Base-by-base conservation (phyloP, 2,329 filamentous ascomycete genomes). In the Fusarium coffeatum region DNA sequence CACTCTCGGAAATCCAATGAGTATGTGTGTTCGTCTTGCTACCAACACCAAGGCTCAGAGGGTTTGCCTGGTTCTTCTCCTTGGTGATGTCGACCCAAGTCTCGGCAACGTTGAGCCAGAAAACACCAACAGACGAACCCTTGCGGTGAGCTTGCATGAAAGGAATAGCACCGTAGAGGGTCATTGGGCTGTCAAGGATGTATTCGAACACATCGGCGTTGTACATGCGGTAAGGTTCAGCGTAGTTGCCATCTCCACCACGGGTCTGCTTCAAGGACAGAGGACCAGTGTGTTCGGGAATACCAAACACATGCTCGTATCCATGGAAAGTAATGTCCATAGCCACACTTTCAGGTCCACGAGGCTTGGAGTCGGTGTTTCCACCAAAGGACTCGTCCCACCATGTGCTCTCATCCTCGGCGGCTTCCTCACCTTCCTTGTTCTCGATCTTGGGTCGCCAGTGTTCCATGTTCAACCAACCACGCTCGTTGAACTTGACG, bases 181-280 rank as follows among this genome's bases (percentile, higher is more conserved):
- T 98, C 96, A 99, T 99, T 1, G 96, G 94, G 80, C 94, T 98
- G 80, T 98, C 93, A 74, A 98, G 87, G 74, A 97, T 91, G 79
- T 99, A 99, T 82, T 99, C 96, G 74, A 99, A 99, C 13, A 99
- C 96, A 78, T 99, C 96, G 32, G 93, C 88, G 80, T 99, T 99
- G 84, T 98, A 98, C 80, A 99, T 82, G 40, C 96, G 89, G 82
- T 99, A 99, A 1, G 96, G 96, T 68, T 99, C 93, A 12, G 87
- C 85, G 80, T 96, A 93, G 74, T 93, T 93, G 66, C 92, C 93
- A 22, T 93, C 88, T 25, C 94, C 94, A 55, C 95, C 96, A 56
- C 93, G 91, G 15, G 96, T 99, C 79, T 97, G 90, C 81, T 92
- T 96, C 72, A 99, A 83, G 1, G 95, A 97, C 47, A 99, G 80